These are phyloP conservation scores for Alloteropsis semialata DNA, from an alignment of 176 grass and related monocot species.

Conservation along the genomic window DNA sequence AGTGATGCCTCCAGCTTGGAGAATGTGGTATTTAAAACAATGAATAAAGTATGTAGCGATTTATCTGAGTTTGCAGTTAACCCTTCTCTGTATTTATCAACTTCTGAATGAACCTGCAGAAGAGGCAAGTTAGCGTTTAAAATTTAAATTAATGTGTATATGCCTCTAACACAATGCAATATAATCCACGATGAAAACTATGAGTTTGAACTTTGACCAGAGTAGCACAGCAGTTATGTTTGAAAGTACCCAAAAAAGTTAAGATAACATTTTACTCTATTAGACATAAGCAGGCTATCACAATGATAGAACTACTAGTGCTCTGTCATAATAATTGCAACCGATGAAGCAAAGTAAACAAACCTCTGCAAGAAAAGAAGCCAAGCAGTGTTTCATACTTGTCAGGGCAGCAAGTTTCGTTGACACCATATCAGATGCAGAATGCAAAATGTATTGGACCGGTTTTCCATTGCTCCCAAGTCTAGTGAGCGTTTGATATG, in stretches of 20 bases:
- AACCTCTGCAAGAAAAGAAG: conserved; percentile 89
- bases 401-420: conserved; percentile 60
- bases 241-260: background rate
- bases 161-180: background rate
- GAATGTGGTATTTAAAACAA: conserved; percentile 57
- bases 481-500: conserved; percentile 52
- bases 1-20: conserved; percentile 76
- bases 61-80: conserved; percentile 78
- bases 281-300: background rate
- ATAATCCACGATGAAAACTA: background rate
- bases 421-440: conserved; percentile 75
- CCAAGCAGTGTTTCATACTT: conserved; percentile 62
- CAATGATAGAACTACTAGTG: background rate
- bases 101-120: conserved; percentile 73
- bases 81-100: conserved; percentile 54
- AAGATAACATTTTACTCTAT: background rate
- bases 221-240: conserved; percentile 2
- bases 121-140: background rate
- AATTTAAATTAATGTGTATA: conserved; percentile 13
- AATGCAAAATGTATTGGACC: conserved; percentile 50
- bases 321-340: background rate
- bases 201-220: background rate
- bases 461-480: conserved; percentile 43
- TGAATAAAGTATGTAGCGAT: conserved; percentile 57
- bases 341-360: conserved; percentile 12